Evolutionary conservation across 371 early-diverging fungal genomes (phyloP), one percentile per base, ranked within the genome.

Genomic region (Lichtheimia ornata): DNA sequence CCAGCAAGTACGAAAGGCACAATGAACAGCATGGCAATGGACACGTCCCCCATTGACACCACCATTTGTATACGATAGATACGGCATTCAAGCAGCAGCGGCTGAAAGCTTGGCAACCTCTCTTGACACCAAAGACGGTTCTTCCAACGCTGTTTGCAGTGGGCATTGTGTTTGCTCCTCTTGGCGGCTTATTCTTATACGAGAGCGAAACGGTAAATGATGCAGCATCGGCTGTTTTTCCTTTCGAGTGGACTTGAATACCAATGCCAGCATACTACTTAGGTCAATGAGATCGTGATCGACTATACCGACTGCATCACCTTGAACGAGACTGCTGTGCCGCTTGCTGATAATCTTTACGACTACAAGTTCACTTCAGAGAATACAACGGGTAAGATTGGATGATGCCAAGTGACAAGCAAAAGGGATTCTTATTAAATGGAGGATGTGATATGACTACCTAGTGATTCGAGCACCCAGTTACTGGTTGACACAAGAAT

Each of bases 11-110:
- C 44, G 60, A 41, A 42, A 28, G 15, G 6, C 13, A 49, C 25
- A 4, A 4, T 15, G 17, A 35, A 50, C n/a, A 30, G 15, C 28
- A 41, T 6, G 28, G 9, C 9, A 5, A 9, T 18, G 1, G 40
- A 18, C 17, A 3, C 0, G 20, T 13, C 13, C 50, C 50, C 4
- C 4, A 50, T 49, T 25, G 27, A 61, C 35, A 3, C 15, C 17
- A 14, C 15, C 13, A 14, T 6, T 5, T 53, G 18, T 57, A 22
- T 52, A 24, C 28, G 35, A 40, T 70, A 87, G 86, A 94, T 77
- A 93, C 93, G 47, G 93, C 95, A 6, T 94, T 94, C 72, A 94
- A 92, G 74, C 96, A 95, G 76, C 95, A 95, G 69, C 87, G 95
- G 25, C 85, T 95, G 64, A 91, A 90, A 72, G 91, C 96, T 18